These are phyloP conservation scores for Leptomonas pyrrhocoris DNA, from an alignment of 208 protist genomes.

Conservation along the genomic window DNA sequence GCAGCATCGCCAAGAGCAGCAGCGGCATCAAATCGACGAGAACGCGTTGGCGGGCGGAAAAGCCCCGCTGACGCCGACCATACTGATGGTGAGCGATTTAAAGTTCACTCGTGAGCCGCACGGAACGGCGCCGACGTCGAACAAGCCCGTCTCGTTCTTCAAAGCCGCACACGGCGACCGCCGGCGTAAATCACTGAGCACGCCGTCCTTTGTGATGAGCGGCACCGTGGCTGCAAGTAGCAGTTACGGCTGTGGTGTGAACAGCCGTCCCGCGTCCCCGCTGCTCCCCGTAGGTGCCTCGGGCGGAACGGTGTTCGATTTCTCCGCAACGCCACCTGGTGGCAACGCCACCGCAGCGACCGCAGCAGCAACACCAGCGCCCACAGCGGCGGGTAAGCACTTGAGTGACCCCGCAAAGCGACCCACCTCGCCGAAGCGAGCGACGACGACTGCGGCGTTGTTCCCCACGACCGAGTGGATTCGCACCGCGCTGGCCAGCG, in stretches of 20 bases:
- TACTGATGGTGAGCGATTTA: background rate
- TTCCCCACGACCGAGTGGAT: conserved; percentile 18
- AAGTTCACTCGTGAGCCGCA: background rate
- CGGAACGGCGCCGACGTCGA: background rate
- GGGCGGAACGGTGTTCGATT: too few relatives aligned
- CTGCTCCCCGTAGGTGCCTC: background rate
- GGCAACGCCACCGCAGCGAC: background rate
- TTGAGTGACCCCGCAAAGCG: background rate
- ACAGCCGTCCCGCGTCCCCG: background rate
- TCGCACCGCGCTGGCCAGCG: background rate
- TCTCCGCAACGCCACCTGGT: background rate
- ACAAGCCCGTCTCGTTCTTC: background rate
- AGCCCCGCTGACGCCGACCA: background rate
- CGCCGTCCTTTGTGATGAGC: too few relatives aligned
- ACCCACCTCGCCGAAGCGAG: background rate
- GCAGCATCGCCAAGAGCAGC: conserved; percentile 3
- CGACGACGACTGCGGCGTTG: background rate
- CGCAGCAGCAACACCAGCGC: too few relatives aligned
- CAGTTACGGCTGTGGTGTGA: background rate
- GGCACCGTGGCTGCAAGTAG: background rate
- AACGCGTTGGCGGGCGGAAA: background rate
- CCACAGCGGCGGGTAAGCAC: too few relatives aligned
- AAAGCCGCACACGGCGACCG: background rate
- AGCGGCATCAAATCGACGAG: background rate
- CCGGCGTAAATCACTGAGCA: background rate